A percentile compares a stretch with the other conserved stretches of the same genome.
Conservation (phyloP, 1,284 basidiomycete species). For the Ustilago hordei region DNA sequence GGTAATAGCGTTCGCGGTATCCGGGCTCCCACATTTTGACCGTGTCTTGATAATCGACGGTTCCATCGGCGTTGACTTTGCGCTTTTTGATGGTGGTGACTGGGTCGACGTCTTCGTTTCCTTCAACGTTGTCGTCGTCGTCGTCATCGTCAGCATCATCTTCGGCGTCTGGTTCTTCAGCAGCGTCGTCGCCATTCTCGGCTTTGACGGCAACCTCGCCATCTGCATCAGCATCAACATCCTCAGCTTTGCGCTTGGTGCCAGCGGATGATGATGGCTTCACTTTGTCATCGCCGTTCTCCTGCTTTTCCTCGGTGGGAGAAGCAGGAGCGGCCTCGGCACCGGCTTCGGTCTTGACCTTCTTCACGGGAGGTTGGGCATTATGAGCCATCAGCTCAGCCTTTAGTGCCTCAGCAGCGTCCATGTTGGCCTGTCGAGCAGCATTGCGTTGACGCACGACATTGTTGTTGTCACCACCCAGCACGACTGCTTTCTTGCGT, state of each 20-base stretch:
- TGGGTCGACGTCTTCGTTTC: conserved; percentile 54
- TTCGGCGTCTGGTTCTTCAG: conserved; percentile 12
- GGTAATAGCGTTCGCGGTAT: conserved; percentile 94
- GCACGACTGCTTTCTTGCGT: conserved; percentile 51
- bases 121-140: conserved; percentile 74
- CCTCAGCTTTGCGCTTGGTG: conserved; percentile 59
- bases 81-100: conserved; percentile 56
- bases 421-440: conserved; percentile 88
- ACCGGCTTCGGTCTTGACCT: conserved; percentile 38
- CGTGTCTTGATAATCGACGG: conserved; percentile 88
- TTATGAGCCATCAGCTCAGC: conserved; percentile 81
- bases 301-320: conserved; percentile 6
- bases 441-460: conserved; percentile 60
- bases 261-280: conserved; percentile 40
- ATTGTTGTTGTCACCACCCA: conserved; percentile 61
- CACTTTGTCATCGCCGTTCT: conserved; percentile 47
- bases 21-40: conserved; percentile 79
- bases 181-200: conserved; percentile 10
- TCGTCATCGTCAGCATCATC: conserved; percentile 49
- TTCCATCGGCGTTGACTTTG: conserved; percentile 67
- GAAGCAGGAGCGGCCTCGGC: conserved; percentile 25
- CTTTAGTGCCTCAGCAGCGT: conserved; percentile 91
- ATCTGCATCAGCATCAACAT: conserved; percentile 48
- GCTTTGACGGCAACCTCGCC: neutral
- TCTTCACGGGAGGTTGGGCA: conserved; percentile 29